These are phyloP conservation scores for Prunus dulcis DNA, from an alignment of 306 rosid species.

Conservation along the genomic window DNA sequence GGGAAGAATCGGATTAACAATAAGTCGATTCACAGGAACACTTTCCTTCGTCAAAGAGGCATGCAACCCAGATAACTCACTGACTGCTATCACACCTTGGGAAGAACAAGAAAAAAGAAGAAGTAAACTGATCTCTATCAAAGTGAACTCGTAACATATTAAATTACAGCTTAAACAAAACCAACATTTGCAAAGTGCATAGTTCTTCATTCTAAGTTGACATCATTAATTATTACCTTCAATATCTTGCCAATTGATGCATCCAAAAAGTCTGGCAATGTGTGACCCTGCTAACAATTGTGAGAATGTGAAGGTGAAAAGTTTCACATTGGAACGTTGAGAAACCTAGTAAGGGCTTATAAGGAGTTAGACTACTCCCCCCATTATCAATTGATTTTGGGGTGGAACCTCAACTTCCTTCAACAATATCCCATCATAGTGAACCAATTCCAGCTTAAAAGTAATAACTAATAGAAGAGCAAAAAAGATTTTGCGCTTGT, in stretches of 20 bases:
- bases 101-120: conserved; percentile 5
- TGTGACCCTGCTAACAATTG: conserved; percentile 75
- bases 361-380: too few species aligned
- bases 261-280: conserved; percentile 93
- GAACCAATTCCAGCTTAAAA: background rate
- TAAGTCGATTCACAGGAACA: conserved; percentile 85
- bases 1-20: conserved; percentile 90
- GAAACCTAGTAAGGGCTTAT: too few species aligned
- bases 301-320: conserved; percentile 42
- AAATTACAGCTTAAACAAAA: conserved; percentile 3
- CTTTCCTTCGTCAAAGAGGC: conserved; percentile 81
- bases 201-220: background rate
- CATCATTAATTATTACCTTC: conserved; percentile 63
- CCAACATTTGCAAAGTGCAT: background rate
- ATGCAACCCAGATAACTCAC: conserved; percentile 81
- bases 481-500: background rate
- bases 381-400: too few species aligned
- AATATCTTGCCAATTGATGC: conserved; percentile 87
- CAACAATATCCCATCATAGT: conserved; percentile 7
- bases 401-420: too few species aligned
- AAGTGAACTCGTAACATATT: background rate
- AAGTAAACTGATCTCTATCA: background rate
- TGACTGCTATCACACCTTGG: conserved; percentile 89
- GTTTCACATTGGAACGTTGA: too few species aligned
- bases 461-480: conserved; percentile 4